phyloP scores from a whole-genome alignment of 768 basidiomycete species.

The Rossbeevera mucosa region DNA sequence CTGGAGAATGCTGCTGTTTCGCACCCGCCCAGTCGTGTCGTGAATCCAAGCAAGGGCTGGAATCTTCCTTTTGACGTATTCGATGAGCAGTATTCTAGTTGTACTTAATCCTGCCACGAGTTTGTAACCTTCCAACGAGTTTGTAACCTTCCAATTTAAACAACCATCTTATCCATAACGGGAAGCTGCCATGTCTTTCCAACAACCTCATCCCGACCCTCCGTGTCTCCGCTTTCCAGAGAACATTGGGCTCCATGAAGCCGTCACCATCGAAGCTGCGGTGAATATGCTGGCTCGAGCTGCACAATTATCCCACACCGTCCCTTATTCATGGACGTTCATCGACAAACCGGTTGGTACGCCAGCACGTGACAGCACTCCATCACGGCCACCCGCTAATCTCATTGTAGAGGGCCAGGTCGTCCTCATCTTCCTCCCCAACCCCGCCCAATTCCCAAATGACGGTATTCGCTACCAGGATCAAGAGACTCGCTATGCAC shows the following conservation, averaged over 20 bases:
- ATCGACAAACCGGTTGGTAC: conserved; percentile 74
- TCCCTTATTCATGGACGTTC: conserved; percentile 69
- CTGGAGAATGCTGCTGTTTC: conserved; percentile 39
- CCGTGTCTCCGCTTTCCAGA: conserved; percentile 72
- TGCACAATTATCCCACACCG: conserved; percentile 47
- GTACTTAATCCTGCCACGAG: no score
- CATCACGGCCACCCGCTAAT: not conserved
- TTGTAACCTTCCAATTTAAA: conserved; percentile 29
- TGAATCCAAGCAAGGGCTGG: conserved; percentile 60
- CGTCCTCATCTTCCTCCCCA: conserved; percentile 61
- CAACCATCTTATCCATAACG: conserved; percentile 22
- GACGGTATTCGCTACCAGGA: conserved; percentile 80
- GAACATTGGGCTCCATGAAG: conserved; percentile 51
- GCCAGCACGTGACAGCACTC: conserved; percentile 13
- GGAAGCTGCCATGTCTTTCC: conserved; percentile 26
- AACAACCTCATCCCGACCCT: conserved; percentile 53
- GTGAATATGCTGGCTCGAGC: conserved; percentile 59
- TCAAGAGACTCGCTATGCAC: conserved; percentile 54
- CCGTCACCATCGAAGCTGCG: conserved; percentile 54
- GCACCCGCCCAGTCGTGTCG: conserved; percentile 51
- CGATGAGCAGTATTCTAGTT: no score
- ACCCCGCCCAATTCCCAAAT: conserved; percentile 56
- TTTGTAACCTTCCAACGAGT: no score
- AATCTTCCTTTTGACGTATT: conserved; percentile 61
- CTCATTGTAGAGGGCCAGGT: conserved; percentile 54